These are phyloP conservation scores for Gossypium gossypioides DNA, from an alignment of 441 rosid species.

Conservation along the genomic window DNA sequence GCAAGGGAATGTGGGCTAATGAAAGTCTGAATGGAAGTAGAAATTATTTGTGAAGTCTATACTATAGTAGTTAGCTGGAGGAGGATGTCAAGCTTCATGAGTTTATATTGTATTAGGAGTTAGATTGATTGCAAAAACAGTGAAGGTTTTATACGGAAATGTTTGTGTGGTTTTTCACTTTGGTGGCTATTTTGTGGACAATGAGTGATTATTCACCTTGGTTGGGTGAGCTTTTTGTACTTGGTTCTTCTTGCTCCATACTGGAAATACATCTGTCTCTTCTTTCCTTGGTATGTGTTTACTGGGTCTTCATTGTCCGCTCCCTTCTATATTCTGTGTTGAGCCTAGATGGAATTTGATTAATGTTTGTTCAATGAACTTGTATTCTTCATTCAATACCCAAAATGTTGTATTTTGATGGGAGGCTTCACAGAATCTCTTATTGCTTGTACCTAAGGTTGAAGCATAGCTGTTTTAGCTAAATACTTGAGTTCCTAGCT, in stretches of 20 bases:
- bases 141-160: neutral
- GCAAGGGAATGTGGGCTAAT: neutral
- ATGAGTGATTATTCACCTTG: neutral
- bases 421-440: no score
- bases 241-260: neutral
- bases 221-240: neutral
- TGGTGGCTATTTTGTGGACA: neutral
- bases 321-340: no score
- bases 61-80: neutral
- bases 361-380: no score
- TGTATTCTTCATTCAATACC: no score
- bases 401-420: no score
- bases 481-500: no score
- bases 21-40: neutral
- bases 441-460: no score
- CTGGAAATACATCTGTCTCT: neutral
- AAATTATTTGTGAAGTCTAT: neutral
- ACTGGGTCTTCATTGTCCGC: no score
- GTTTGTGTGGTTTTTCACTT: neutral
- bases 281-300: neutral
- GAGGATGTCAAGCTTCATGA: slow-evolving; percentile 1
- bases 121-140: neutral
- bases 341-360: no score
- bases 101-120: neutral
- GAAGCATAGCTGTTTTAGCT: no score